A percentile compares a stretch with the other conserved stretches of the same genome.
Conservation (phyloP, 768 basidiomycete species). For the Strobilomyces confusus region DNA sequence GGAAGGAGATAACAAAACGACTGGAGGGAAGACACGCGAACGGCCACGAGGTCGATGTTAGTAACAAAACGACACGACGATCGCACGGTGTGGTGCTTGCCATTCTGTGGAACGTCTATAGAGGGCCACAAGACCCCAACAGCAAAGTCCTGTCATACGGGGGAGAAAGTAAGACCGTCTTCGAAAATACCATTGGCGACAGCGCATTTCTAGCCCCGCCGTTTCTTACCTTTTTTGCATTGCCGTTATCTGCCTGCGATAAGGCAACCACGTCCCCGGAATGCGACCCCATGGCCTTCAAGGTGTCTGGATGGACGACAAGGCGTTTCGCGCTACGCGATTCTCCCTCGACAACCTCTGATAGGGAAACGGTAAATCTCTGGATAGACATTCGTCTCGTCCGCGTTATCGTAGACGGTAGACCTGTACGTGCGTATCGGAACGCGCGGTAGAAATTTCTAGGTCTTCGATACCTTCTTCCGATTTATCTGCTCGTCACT, state of each 20-base stretch:
- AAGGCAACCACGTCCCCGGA: slow-evolving; percentile 70
- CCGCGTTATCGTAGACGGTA: background rate
- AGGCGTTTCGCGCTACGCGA: slow-evolving; percentile 61
- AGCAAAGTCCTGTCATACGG: slow-evolving; percentile 48
- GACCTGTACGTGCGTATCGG: background rate
- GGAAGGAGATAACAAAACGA: slow-evolving; percentile 50
- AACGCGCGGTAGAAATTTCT: background rate
- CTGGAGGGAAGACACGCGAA: slow-evolving; percentile 33
- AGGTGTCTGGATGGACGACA: slow-evolving; percentile 54
- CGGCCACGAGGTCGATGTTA: slow-evolving; percentile 15
- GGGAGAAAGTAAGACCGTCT: slow-evolving; percentile 17
- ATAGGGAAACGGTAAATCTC: slow-evolving; percentile 38
- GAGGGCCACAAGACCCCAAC: slow-evolving; percentile 80
- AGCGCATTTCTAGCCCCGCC: slow-evolving; percentile 9
- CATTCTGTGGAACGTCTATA: slow-evolving; percentile 50
- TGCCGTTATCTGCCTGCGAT: slow-evolving; percentile 35
- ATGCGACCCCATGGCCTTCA: slow-evolving; percentile 57
- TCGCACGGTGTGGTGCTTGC: slow-evolving; percentile 39
- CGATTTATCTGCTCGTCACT: background rate
- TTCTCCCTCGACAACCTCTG: slow-evolving; percentile 32
- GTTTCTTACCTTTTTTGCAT: slow-evolving; percentile 33
- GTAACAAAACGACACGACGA: background rate
- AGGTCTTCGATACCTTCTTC: background rate
- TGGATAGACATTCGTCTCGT: slow-evolving; percentile 14
- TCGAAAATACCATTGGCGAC: slow-evolving; percentile 2